Evolutionary conservation across 164 flowering plant genomes (phyloP), one percentile per base, ranked within the genome.

Genomic region (Aristolochia californica): DNA sequence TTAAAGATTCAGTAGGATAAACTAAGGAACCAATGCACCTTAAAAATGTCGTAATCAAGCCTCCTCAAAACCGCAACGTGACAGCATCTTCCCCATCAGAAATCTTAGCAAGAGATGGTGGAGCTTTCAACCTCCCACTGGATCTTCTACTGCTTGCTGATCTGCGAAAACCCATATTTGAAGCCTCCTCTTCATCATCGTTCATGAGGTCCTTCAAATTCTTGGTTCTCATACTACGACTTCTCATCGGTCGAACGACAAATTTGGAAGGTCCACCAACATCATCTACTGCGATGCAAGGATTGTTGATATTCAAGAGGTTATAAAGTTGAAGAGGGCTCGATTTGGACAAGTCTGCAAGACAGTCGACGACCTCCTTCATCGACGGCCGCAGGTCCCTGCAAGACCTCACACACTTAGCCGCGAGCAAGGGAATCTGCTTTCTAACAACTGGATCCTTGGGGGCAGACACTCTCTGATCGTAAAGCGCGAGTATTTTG

Each of bases 371-470:
- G 45, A 86, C 74, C 52, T 91, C 82, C 55, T 62, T 75, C 95
- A 91, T 91, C 2, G 85, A 62, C 0, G 98, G 95, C 66, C 98
- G 68, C 55, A 88, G 64, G 78, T 91, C 98, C 57, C 83, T 75
- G 27, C 79, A 74, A 47, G 87, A 72, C 76, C 96, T 78, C 65
- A 88, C 96, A 64, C 98, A 91, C 50, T 84, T 86, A 0, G 87
- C 78, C 0, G 91, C 95, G 40, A 86, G 75, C 13, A 84, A 75
- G 2, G 85, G 85, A 70, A 91, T 65, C 55, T 84, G 91, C 70
- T 74, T 80, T 72, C 85, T 75, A 56, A 75, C 82, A 48, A 67
- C 17, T 5, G 71, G 78, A 60, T 91, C 93, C 61, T 76, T 84
- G 5, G 83, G 88, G 16, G 85, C 85, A 2, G 56, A 28, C 61